Evolutionary conservation across 805 yeast species (phyloP), one percentile per base, ranked within the genome.

Genomic region (Starmerella asiatica): DNA sequence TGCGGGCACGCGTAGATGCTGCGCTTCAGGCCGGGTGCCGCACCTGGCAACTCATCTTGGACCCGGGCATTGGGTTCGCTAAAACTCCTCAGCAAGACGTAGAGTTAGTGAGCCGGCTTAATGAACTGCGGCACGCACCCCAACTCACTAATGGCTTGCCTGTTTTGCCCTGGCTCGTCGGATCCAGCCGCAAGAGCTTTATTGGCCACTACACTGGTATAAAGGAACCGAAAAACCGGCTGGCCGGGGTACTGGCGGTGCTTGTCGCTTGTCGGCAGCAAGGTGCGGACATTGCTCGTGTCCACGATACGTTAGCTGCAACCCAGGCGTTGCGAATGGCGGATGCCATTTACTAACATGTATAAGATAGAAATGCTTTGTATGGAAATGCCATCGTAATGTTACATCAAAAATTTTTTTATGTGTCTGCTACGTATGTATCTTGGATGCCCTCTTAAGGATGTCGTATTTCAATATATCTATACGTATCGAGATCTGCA

Each of bases 51-150:
- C 63, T 91, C 3, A 74, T 91, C 15, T 53, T 85, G 3, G 99
- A 91, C 56, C 98, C 99, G 0, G 98, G 98, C 2, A 61, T 91
- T 31, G 98, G 99, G 2, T 91, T 91, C 60, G 96, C 97, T n/a
- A 91, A 91, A 57, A 69, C 68, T 38, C 51, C 69, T n/a, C 48
- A 56, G 6, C 94, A 86, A 53, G 88, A 86, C 56, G 48, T 86
- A 24, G 67, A 68, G 18, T 51, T 84, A 1, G 67, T 91, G 21
- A 69, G 73, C 16, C 47, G 54, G 15, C 53, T 58, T 16, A 37
- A 41, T 5, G 44, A 45, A n/a, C 52, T 61, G 16, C 20, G 42
- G 9, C 36, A 26, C 5, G 49, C 46, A 21, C 53, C 51, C 7
- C 60, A 45, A 9, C 44, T 61, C 24, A 42, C 40, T 5, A 16